phyloP scores from a whole-genome alignment of 2,329 filamentous ascomycete genomes.

The Pestalotiopsis sp. region DNA sequence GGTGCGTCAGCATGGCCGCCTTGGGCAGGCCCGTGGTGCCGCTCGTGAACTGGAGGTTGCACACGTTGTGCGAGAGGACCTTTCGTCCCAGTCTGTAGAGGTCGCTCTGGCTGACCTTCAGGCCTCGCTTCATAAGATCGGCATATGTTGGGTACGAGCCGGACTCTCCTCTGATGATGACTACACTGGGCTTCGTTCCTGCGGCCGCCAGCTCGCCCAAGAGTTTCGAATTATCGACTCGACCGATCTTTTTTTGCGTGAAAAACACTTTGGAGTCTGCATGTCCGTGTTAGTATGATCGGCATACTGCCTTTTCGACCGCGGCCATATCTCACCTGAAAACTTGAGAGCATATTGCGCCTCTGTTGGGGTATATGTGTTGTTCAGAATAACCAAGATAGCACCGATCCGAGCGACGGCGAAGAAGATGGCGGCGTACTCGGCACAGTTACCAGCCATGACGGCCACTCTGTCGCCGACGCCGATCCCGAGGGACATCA shows the following conservation, averaged over 20 bases:
- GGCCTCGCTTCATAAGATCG: constrained; percentile 55
- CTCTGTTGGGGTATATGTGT: constrained; percentile 77
- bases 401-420: constrained; percentile 68
- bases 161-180: constrained; percentile 61
- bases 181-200: constrained; percentile 48
- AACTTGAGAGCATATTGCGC: constrained; percentile 72
- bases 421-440: constrained; percentile 80
- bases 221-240: constrained; percentile 62
- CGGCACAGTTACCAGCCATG: constrained; percentile 77
- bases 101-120: constrained; percentile 46
- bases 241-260: constrained; percentile 69
- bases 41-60: constrained; percentile 75
- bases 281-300: not conserved
- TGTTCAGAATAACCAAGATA: constrained; percentile 77
- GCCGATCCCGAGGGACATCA: constrained; percentile 67
- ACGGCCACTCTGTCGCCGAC: constrained; percentile 73
- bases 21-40: constrained; percentile 76
- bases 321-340: constrained; percentile 51
- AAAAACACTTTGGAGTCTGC: constrained; percentile 73
- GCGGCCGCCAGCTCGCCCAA: constrained; percentile 54
- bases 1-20: constrained; percentile 73
- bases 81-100: constrained; percentile 55
- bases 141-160: constrained; percentile 61
- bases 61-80: constrained; percentile 67
- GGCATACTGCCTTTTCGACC: not conserved